These are phyloP conservation scores for Talaromyces rugulosus DNA, from an alignment of 2,329 filamentous ascomycete species.

Conservation along the genomic window DNA sequence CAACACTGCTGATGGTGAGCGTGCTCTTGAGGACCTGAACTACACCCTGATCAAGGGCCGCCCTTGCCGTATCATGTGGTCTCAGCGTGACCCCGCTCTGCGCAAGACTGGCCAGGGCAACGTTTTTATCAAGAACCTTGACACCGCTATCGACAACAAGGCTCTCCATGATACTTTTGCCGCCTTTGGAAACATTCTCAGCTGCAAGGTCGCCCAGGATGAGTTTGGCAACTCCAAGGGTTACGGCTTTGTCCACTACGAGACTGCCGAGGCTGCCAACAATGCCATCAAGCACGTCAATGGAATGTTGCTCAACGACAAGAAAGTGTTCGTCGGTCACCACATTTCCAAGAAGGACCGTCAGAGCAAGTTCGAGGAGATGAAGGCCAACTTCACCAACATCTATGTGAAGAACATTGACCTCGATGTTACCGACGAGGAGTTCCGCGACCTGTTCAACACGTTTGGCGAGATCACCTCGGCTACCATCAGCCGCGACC, in stretches of 20 bases:
- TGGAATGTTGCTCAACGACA: conserved; percentile 99
- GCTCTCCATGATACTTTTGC: conserved; percentile 98
- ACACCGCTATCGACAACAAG: conserved; percentile 99
- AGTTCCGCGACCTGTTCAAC: conserved; percentile 92
- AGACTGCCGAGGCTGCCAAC: conserved; percentile 94
- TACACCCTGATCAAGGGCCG: conserved; percentile 99
- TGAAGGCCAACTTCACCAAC: conserved; percentile 99
- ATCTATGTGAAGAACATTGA: conserved; percentile 99
- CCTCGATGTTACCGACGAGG: conserved; percentile 78
- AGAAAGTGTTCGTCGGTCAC: conserved; percentile 99
- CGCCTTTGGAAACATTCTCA: conserved; percentile 97
- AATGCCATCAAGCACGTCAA: conserved; percentile 99
- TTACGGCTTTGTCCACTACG: conserved; percentile 99
- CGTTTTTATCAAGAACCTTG: conserved; percentile 99
- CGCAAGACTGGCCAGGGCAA: conserved; percentile 99
- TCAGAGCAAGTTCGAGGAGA: conserved; percentile 99
- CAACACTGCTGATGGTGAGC: conserved; percentile 91
- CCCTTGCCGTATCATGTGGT: conserved; percentile 99
- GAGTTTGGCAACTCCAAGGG: conserved; percentile 96
- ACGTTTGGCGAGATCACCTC: conserved; percentile 92
- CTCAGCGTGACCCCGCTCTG: conserved; percentile 95
- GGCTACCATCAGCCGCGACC: conserved; percentile 83
- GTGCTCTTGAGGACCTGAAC: conserved; percentile 98
- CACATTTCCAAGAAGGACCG: conserved; percentile 99
- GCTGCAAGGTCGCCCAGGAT: conserved; percentile 99